phyloP scores from a whole-genome alignment of 2,329 filamentous ascomycete species.

The Calonectria pteridis region DNA sequence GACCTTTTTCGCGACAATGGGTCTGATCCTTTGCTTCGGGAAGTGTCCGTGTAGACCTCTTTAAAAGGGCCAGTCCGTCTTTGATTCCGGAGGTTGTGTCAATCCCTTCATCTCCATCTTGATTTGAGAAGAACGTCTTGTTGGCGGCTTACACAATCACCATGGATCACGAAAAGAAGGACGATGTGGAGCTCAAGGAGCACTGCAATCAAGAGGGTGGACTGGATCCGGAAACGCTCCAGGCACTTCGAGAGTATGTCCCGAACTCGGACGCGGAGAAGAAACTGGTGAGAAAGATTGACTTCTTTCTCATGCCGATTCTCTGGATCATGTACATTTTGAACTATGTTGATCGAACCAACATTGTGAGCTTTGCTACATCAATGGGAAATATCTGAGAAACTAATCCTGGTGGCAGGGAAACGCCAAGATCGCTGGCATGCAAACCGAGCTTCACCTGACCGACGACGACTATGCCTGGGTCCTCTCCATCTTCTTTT shows the following conservation, averaged over 20 bases:
- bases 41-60: not conserved
- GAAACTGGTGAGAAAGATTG: conserved; percentile 57
- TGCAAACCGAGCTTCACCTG: conserved; percentile 13
- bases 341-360: conserved; percentile 43
- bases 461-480: conserved; percentile 15
- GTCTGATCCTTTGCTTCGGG: not conserved
- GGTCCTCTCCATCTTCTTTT: conserved; percentile 56
- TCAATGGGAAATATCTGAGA: not conserved
- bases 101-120: not conserved
- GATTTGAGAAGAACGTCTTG: not conserved
- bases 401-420: not conserved
- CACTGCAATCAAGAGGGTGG: not conserved
- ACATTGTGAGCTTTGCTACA: conserved; percentile 34
- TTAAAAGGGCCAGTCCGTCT: not conserved
- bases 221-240: not conserved
- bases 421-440: conserved; percentile 25
- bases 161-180: conserved; percentile 16
- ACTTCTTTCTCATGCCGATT: conserved; percentile 62
- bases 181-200: conserved; percentile 18
- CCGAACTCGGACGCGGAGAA: conserved; percentile 42
- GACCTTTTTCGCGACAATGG: not conserved
- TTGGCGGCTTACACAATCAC: not conserved
- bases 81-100: not conserved
- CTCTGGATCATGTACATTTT: conserved; percentile 51
- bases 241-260: conserved; percentile 8